Evolutionary conservation across 164 flowering plant genomes (phyloP).

Genomic region (Annona squamosa): DNA sequence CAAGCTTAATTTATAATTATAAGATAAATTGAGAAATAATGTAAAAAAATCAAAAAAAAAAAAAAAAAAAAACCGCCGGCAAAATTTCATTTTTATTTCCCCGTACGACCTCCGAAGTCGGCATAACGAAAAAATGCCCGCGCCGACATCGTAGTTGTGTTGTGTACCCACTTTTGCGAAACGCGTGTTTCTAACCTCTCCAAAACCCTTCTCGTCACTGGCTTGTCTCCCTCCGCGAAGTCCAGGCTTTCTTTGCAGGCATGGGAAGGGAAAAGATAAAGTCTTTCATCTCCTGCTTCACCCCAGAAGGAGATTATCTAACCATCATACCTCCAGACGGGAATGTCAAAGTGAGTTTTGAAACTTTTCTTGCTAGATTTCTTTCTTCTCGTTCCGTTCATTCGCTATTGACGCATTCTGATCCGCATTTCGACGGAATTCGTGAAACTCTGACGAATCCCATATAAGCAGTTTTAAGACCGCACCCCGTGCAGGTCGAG

Average conservation of each 20-base stretch:
- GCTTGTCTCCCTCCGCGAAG: not conserved
- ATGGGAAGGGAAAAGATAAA: constrained; percentile 19
- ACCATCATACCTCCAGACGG: constrained; percentile 26
- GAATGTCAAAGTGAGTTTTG: constrained; percentile 16
- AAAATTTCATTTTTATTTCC: too few relatives aligned
- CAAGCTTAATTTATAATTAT: too few relatives aligned
- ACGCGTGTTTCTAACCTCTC: not conserved
- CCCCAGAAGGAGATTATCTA: constrained; percentile 29
- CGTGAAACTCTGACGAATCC: not conserved
- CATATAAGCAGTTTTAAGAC: not conserved
- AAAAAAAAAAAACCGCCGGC: too few relatives aligned
- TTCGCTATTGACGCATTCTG: too few relatives aligned
- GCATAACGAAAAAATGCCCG: too few relatives aligned
- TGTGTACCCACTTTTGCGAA: not conserved
- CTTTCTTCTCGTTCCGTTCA: not conserved
- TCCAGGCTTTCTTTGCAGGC: not conserved
- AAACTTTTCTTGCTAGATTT: not conserved
- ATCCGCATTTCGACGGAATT: not conserved
- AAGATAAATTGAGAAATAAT: too few relatives aligned
- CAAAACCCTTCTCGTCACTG: not conserved
- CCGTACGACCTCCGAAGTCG: too few relatives aligned
- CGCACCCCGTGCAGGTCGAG: not conserved
- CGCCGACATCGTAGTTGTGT: too few relatives aligned
- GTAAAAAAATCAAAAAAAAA: too few relatives aligned
- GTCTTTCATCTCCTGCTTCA: constrained; percentile 19